Base-by-base conservation (phyloP, 768 basidiomycete species). In the Hypholoma fasciculare region DNA sequence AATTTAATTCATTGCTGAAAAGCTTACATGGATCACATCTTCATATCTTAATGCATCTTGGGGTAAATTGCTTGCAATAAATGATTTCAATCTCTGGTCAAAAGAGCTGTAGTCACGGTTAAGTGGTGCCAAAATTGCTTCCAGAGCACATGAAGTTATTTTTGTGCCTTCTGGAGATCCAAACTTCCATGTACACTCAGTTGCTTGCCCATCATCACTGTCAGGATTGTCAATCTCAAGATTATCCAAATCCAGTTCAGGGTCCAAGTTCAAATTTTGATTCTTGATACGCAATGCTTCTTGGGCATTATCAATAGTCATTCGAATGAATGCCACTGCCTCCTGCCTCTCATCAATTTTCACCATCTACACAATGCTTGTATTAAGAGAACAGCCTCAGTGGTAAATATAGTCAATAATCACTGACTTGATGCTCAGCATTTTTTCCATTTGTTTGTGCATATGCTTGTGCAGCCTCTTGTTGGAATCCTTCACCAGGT, bases 401-500 rank as follows among this genome's bases (percentile, higher is more conserved):
- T 20, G n/a, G 19, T 34, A 34, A 2, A 7, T 9, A 34, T 34
- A 34, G 30, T 5, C 6, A 34, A 34, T 1, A 34, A 59, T 49
- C n/a, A 49, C 23, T 16, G 39, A 52, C 40, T 56, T 34, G 55
- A 53, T 39, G 42, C 64, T 69, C 72, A 13, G 65, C 66, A 49
- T 71, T 49, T 50, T 70, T 69, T 30, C 42, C 54, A 54, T 70
- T 73, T 30, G 70, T 72, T 50, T 70, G 72, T 12, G 50, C 49
- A 58, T 63, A 74, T 14, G 69, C 65, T 40, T 69, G 56, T 11
- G 64, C 62, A 3, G 66, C 63, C 53, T 72, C 69, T 62, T 73
- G 72, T 23, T 70, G 70, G 46, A 71, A 69, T 9, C 71, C 71
- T 61, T 73, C 69, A 2, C 71, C 71, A 13, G 64, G 56, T 7